Percentiles rank a stretch among this genome's conserved stretches.
Conservation (phyloP, 192 early-diverging fungal species). For the Mortierella alpina region DNA sequence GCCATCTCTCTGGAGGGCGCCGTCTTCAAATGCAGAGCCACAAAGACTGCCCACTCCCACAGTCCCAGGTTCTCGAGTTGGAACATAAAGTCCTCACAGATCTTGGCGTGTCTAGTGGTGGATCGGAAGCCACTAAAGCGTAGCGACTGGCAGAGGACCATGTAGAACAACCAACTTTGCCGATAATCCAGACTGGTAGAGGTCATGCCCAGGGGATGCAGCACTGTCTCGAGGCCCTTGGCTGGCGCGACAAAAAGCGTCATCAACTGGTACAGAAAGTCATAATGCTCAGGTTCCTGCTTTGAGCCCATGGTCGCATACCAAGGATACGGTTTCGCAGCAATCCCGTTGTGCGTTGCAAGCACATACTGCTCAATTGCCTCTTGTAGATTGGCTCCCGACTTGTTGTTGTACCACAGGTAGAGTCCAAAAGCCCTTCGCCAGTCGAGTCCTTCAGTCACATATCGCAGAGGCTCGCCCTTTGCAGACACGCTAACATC, state of each 20-base stretch:
- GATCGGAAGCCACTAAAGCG: slow-evolving; percentile 7
- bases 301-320: slow-evolving; percentile 21
- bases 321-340: slow-evolving; percentile 52
- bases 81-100: slow-evolving; percentile 70
- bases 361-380: slow-evolving; percentile 39
- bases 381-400: slow-evolving; percentile 48
- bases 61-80: slow-evolving; percentile 81
- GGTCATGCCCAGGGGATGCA: slow-evolving; percentile 69
- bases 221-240: slow-evolving; percentile 65
- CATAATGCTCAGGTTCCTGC: slow-evolving; percentile 32
- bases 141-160: slow-evolving; percentile 31
- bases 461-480: slow-evolving; percentile 13
- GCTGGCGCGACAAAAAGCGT: slow-evolving; percentile 64
- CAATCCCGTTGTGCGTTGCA: slow-evolving; percentile 16
- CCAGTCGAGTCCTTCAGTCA: slow-evolving; percentile 71
- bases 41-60: slow-evolving; percentile 89
- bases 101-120: slow-evolving; percentile 55
- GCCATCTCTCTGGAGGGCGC: slow-evolving; percentile 56
- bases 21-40: slow-evolving; percentile 72
- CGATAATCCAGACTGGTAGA: slow-evolving; percentile 73
- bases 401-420: slow-evolving; percentile 68
- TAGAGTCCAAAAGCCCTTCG: slow-evolving; percentile 68
- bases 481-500: slow-evolving; percentile 29
- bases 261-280: slow-evolving; percentile 83
- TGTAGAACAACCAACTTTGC: slow-evolving; percentile 73